Evolutionary conservation across 169 alveolate genomes (phyloP), one percentile per base, ranked within the genome.

Genomic region (Plasmodium falciparum): DNA sequence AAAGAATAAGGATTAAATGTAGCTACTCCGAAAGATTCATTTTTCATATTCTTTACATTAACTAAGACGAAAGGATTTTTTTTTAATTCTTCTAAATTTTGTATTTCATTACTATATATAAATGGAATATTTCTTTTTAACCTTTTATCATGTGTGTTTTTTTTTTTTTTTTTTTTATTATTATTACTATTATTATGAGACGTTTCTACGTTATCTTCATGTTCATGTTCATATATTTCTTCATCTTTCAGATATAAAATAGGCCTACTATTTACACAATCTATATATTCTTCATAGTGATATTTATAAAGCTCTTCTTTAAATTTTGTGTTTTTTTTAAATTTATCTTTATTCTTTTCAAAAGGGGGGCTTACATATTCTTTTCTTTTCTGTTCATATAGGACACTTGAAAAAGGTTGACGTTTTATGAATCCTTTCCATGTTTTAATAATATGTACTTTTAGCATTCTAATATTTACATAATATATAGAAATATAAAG

Each of bases 281-380:
- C 90, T 24, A 80, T 49, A 71, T 80, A 80, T 39, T 20, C 74
- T 15, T 80, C 83, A 49, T 80, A n/a, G 49, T 80, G 90, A 61
- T 80, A 80, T 71, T 80, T 80, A 43, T 67, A 71, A 22, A 80
- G 62, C 12, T 80, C 90, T 29, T 80, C 90, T 22, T 62, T 71
- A 67, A 80, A 80, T 80, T 80, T 80, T 67, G 83, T 80, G 63
- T 80, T 80, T 80, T 80, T 80, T 45, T 67, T 63, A 58, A 43
- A 78, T 52, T 71, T 71, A 12, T 15, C 13, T 65, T 63, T 78
- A 12, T 56, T 56, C 11, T n/a, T 56, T 56, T 56, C 22, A 43
- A 29, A 17, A 2, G 33, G 3, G 22, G 33, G 54, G 6, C 9
- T 0, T 62, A 62, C 20, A 56, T 56, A 6, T 12, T 56, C 65